phyloP scores from a whole-genome alignment of 2,329 filamentous ascomycete species.

The Aspergillus ibericus region DNA sequence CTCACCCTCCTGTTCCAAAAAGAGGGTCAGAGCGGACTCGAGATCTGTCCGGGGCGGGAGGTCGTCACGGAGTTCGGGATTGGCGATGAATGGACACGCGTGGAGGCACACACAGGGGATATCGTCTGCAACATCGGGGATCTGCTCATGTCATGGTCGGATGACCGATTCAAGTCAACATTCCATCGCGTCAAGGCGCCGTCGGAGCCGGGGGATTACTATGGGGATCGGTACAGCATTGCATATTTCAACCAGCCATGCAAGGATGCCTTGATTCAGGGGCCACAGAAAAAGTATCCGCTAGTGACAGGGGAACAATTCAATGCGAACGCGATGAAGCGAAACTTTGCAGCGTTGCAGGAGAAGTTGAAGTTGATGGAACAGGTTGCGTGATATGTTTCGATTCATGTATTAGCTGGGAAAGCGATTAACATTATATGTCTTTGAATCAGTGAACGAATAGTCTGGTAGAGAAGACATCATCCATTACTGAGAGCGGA shows the following conservation, averaged over 20 bases:
- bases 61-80: slow-evolving; percentile 59
- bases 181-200: slow-evolving; percentile 66
- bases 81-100: slow-evolving; percentile 63
- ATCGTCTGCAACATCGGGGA: slow-evolving; percentile 68
- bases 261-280: slow-evolving; percentile 59
- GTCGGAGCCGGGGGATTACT: slow-evolving; percentile 55
- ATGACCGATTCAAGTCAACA: slow-evolving; percentile 67
- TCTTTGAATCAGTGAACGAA: too few species aligned
- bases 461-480: too few species aligned
- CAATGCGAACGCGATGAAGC: slow-evolving; percentile 56
- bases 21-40: slow-evolving; percentile 60
- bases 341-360: slow-evolving; percentile 56
- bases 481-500: too few species aligned
- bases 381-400: not conserved
- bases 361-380: slow-evolving; percentile 43
- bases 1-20: slow-evolving; percentile 64
- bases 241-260: slow-evolving; percentile 67
- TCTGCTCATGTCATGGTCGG: slow-evolving; percentile 65
- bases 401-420: too few species aligned
- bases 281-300: slow-evolving; percentile 62
- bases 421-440: too few species aligned
- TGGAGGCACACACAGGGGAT: slow-evolving; percentile 55
- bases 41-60: slow-evolving; percentile 65
- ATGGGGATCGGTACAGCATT: slow-evolving; percentile 63
- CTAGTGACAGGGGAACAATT: slow-evolving; percentile 62